Evolutionary conservation across 1,284 basidiomycete species (phyloP).

Genomic region (Sanguinoderma infundibulare): DNA sequence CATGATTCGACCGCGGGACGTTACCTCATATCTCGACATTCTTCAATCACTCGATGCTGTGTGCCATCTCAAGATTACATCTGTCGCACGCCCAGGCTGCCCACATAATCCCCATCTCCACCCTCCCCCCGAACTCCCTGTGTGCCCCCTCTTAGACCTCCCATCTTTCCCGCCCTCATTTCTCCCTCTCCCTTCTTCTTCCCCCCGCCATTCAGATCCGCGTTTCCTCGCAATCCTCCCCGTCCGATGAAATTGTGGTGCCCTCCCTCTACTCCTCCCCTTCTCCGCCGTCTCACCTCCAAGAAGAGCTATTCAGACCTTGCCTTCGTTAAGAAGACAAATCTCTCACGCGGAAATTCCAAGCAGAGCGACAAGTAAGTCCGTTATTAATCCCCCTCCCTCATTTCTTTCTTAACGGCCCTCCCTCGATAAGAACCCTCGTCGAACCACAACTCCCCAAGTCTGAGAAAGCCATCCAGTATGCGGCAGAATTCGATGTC

Average conservation of each 20-base stretch:
- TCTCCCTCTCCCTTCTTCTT: conserved; percentile 9
- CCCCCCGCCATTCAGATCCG: not conserved
- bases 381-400: too few species aligned
- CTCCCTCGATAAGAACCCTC: conserved; percentile 14
- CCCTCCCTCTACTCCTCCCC: not conserved
- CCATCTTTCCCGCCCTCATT: conserved; percentile 19
- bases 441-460: conserved; percentile 7
- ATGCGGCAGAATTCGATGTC: conserved; percentile 5
- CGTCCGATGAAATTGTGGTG: not conserved
- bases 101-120: conserved; percentile 5
- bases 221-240: not conserved
- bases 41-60: conserved; percentile 22
- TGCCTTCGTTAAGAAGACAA: conserved; percentile 3
- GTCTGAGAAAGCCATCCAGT: conserved; percentile 3
- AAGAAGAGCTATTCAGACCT: conserved; percentile 20
- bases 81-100: conserved; percentile 10
- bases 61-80: conserved; percentile 12
- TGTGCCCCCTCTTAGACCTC: not conserved
- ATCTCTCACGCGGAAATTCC: conserved; percentile 18
- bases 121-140: conserved; percentile 9
- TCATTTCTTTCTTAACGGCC: not conserved
- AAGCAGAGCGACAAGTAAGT: conserved; percentile 19
- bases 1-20: not conserved
- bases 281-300: conserved; percentile 16
- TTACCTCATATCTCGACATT: conserved; percentile 6